Evolutionary conservation across 2,329 filamentous ascomycete species (phyloP).

Genomic region (Talaromyces sp.): DNA sequence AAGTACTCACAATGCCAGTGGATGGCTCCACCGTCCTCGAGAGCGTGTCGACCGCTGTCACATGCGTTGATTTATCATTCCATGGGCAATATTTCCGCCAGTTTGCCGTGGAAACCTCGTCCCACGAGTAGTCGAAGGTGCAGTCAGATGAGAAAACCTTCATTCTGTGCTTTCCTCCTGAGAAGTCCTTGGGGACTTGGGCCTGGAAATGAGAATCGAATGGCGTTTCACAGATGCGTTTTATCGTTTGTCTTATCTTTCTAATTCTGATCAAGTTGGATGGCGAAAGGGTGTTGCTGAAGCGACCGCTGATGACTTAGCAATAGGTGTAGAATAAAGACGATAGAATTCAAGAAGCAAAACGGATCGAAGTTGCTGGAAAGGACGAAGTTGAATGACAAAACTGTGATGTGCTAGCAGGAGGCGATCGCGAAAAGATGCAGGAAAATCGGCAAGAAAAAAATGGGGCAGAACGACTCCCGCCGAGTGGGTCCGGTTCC

Average conservation of each 20-base stretch:
- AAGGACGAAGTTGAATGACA: background rate
- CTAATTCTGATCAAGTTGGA: background rate
- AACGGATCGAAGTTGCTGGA: background rate
- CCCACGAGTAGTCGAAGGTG: conserved; percentile 97
- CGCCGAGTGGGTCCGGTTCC: background rate
- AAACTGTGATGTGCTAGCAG: background rate
- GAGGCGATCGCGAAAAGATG: background rate
- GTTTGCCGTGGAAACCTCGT: conserved; percentile 94
- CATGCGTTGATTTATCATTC: conserved; percentile 98
- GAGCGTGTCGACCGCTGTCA: conserved; percentile 90
- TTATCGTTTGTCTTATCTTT: background rate
- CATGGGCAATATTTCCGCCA: conserved; percentile 98
- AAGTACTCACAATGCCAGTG: conserved; percentile 58
- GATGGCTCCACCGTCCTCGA: conserved; percentile 60
- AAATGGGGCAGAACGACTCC: background rate
- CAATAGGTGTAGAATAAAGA: background rate
- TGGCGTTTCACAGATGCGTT: background rate
- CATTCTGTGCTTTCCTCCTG: conserved; percentile 49
- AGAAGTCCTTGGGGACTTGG: background rate
- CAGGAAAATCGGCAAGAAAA: background rate
- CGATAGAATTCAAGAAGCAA: background rate
- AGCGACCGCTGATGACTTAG: background rate
- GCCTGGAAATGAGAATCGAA: background rate
- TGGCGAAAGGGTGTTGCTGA: background rate
- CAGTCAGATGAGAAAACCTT: conserved; percentile 89